These are phyloP conservation scores for Wallacemonas collosoma DNA, from an alignment of 208 protist species.

Conservation along the genomic window DNA sequence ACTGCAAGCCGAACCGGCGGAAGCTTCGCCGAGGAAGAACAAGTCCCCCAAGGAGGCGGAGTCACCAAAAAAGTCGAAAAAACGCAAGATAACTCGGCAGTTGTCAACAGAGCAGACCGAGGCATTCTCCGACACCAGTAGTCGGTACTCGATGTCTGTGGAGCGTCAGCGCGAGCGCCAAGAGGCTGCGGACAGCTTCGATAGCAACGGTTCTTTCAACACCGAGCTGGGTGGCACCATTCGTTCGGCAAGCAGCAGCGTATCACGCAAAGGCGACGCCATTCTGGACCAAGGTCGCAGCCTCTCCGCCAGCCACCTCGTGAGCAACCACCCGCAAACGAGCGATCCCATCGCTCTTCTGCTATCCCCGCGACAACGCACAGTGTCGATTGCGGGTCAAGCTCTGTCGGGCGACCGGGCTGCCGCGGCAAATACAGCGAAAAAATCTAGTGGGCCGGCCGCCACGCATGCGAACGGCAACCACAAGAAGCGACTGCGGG, in stretches of 20 bases:
- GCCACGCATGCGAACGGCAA: neutral
- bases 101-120: neutral
- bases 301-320: slow-evolving; percentile 5
- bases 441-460: slow-evolving; percentile 1
- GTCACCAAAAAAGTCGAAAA: slow-evolving; percentile 3
- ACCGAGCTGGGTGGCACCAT: slow-evolving; percentile 6
- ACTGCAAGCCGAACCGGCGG: neutral
- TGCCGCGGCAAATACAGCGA: neutral
- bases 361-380: slow-evolving; percentile 12
- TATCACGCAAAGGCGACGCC: neutral
- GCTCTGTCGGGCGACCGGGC: neutral
- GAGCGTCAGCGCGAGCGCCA: slow-evolving; percentile 10
- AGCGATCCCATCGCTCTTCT: slow-evolving; percentile 6
- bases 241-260: slow-evolving; percentile 8
- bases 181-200: neutral
- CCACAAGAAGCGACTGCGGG: neutral
- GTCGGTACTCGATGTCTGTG: slow-evolving; percentile 14
- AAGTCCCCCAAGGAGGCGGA: neutral
- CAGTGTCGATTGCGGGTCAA: neutral
- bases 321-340: slow-evolving; percentile 1
- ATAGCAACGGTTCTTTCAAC: slow-evolving; percentile 11
- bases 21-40: neutral
- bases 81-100: neutral
- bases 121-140: slow-evolving; percentile 6
- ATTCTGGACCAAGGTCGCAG: neutral